Conservation (phyloP, 768 basidiomycete species). For the Termitomyces sp. region DNA sequence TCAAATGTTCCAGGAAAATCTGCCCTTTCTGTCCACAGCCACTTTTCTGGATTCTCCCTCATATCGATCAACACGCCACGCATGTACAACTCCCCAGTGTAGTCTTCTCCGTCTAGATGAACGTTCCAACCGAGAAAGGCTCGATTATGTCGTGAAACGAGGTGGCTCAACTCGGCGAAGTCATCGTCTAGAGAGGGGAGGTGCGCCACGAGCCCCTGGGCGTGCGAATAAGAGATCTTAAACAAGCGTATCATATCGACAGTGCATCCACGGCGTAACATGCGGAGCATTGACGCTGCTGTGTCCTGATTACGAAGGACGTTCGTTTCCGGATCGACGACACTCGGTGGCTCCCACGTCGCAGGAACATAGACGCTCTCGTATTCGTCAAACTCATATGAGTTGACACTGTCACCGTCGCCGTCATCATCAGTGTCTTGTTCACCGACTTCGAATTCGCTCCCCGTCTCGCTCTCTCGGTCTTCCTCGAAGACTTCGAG, state of each 20-base stretch:
- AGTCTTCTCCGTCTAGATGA: slow-evolving; percentile 37
- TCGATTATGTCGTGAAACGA: slow-evolving; percentile 27
- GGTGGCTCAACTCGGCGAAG: slow-evolving; percentile 17
- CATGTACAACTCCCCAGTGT: slow-evolving; percentile 39
- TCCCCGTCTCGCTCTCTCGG: slow-evolving; percentile 10
- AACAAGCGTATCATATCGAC: slow-evolving; percentile 51
- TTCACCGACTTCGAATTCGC: slow-evolving; percentile 24
- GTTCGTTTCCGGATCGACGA: slow-evolving; percentile 18
- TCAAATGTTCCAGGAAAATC: slow-evolving; percentile 23
- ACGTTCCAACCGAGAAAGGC: slow-evolving; percentile 71
- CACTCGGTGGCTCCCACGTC: slow-evolving; percentile 54
- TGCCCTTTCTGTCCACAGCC: slow-evolving; percentile 22
- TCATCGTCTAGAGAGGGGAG: slow-evolving; percentile 30
- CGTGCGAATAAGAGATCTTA: slow-evolving; percentile 48
- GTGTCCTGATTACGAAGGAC: slow-evolving; percentile 22
- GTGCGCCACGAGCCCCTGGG: slow-evolving; percentile 45
- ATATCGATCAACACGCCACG: slow-evolving; percentile 31
- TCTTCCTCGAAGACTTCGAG: slow-evolving; percentile 1
- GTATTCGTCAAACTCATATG: slow-evolving; percentile 10
- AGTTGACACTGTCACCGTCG: slow-evolving; percentile 10
- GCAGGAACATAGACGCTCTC: slow-evolving; percentile 32
- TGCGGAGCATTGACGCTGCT: slow-evolving; percentile 15
- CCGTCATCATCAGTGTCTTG: slow-evolving; percentile 24
- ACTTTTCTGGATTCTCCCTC: slow-evolving; percentile 23
- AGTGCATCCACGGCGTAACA: slow-evolving; percentile 58